Evolutionary conservation across 306 rosid species (phyloP), one percentile per base, ranked within the genome.

Genomic region (Ammopiptanthus mongolicus): DNA sequence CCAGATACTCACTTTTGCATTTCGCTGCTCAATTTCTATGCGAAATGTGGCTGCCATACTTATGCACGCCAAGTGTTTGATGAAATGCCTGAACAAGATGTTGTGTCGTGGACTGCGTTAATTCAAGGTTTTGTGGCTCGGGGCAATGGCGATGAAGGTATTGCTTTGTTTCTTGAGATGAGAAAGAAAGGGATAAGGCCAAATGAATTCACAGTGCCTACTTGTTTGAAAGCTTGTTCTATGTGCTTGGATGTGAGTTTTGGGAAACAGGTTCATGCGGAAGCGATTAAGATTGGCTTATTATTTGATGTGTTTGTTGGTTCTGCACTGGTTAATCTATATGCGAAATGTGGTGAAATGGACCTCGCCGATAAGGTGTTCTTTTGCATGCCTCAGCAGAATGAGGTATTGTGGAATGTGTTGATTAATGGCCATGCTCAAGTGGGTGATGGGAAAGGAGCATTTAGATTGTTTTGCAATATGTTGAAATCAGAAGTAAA

Each of bases 341-440:
- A 70, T 76, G 85, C 81, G 1, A 81, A 76, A 71, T 76, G 81
- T 56, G 78, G 85, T 11, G 81, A 81, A 67, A 46, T 76, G 78
- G 69, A 59, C 34, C 81, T 76, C 0, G 85, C 85, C 0, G 57
- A 77, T 34, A 76, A 60, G 53, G 67, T 76, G 17, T 81, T 81
- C 48, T 81, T 76, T 46, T 56, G 56, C 58, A 52, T 81, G 81
- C 85, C 81, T 2, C 71, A 70, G 74, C 74, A 63, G 58, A 81
- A 76, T 21, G 85, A 70, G 55, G 85, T 81, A n/a, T 53, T 73
- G 18, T 81, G 85, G 85, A 81, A 64, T 63, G 81, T 78, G 48
- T 70, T 81, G 75, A 71, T 81, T 44, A 81, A 67, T 76, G 78
- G 81, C 42, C 73, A 76, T 76, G 81, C 78, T 53, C 65, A 70